Evolutionary conservation across 768 basidiomycete genomes (phyloP).

Genomic region (Dacryopinax primogenitus): DNA sequence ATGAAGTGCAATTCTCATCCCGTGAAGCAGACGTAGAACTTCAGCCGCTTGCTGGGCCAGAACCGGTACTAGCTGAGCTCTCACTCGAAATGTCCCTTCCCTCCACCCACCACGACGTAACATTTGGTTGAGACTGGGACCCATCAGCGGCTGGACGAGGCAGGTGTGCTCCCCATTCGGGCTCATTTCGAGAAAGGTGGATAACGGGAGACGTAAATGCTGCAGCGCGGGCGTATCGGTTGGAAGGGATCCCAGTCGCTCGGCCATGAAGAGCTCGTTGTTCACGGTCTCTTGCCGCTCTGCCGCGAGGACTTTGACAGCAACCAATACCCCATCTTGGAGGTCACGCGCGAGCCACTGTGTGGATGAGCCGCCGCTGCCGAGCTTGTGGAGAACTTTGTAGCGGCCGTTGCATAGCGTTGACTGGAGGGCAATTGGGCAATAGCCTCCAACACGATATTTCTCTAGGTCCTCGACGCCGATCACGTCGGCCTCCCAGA

Average conservation of each 20-base stretch:
- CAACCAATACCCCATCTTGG: neutral
- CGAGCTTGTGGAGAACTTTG: neutral
- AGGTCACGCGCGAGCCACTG: neutral
- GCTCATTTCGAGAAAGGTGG: neutral
- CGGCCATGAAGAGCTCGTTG: neutral
- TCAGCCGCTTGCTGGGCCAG: neutral
- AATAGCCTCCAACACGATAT: neutral
- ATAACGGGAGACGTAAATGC: neutral
- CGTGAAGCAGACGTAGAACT: neutral
- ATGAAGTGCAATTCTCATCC: neutral
- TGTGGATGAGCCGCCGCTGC: neutral
- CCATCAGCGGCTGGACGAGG: neutral
- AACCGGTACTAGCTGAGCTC: neutral
- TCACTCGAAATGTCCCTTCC: neutral
- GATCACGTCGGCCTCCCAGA: too few species aligned
- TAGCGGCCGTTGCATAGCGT: neutral
- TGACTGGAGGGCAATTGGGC: neutral
- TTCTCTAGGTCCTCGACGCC: neutral
- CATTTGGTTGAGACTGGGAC: neutral
- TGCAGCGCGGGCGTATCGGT: neutral
- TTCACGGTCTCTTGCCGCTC: neutral
- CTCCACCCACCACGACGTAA: neutral
- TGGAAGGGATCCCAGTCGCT: neutral
- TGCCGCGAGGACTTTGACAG: neutral
- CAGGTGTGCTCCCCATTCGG: neutral